A percentile compares a stretch with the other conserved stretches of the same genome.
These are phyloP conservation scores for Moringa oleifera DNA, from an alignment of 345 rosid genomes.

Conservation along the genomic window DNA sequence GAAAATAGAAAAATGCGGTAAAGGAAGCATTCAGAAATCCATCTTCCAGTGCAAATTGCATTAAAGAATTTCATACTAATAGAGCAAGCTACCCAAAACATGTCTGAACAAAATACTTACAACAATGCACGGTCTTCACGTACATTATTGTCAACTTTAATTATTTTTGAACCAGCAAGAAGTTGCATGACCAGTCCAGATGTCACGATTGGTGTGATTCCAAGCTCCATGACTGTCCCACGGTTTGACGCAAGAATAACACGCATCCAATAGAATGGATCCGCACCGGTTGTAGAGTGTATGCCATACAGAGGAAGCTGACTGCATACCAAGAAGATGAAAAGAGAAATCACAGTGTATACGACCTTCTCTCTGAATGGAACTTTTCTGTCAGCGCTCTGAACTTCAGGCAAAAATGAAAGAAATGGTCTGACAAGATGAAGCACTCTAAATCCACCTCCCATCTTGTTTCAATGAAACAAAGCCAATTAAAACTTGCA, in stretches of 20 bases:
- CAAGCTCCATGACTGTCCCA: slow-evolving; percentile 85
- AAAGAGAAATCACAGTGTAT: slow-evolving; percentile 68
- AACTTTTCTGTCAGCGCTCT: slow-evolving; percentile 65
- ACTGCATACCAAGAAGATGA: slow-evolving; percentile 72
- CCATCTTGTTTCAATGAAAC: slow-evolving; percentile 30
- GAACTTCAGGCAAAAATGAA: slow-evolving; percentile 68
- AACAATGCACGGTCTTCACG: slow-evolving; percentile 77
- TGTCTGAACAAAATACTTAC: slow-evolving; percentile 29
- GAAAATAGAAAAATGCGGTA: not conserved
- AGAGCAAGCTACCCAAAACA: too few relatives aligned
- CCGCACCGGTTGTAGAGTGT: slow-evolving; percentile 69
- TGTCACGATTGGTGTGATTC: slow-evolving; percentile 74
- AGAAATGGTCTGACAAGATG: slow-evolving; percentile 71
- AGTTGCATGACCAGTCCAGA: slow-evolving; percentile 80
- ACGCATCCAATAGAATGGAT: slow-evolving; percentile 81
- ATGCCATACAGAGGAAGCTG: slow-evolving; percentile 75
- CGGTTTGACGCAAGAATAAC: slow-evolving; percentile 73
- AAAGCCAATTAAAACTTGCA: slow-evolving; percentile 10
- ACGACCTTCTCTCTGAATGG: slow-evolving; percentile 78
- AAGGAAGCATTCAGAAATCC: too few relatives aligned
- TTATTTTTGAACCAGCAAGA: slow-evolving; percentile 70
- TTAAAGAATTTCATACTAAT: too few relatives aligned
- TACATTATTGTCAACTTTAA: slow-evolving; percentile 70
- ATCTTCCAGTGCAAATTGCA: not conserved
- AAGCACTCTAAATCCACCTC: slow-evolving; percentile 74